phyloP scores from a whole-genome alignment of 768 basidiomycete species.

The Auriscalpium microsporum region DNA sequence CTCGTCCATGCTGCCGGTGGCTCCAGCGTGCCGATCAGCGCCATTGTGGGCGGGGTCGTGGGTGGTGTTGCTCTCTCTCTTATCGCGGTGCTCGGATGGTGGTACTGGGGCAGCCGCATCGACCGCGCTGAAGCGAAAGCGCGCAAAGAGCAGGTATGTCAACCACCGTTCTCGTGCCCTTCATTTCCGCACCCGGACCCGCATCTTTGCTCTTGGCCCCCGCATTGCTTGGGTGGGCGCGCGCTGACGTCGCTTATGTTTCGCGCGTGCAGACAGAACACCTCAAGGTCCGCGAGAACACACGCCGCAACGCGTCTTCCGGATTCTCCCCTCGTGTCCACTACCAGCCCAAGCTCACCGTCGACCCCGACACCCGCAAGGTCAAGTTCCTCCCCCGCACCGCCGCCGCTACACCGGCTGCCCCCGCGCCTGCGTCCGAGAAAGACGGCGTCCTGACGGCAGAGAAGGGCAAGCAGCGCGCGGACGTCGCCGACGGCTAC shows the following conservation, averaged over 20 bases:
- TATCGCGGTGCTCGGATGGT: constrained; percentile 34
- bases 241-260: not conserved
- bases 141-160: constrained; percentile 23
- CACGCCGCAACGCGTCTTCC: constrained; percentile 30
- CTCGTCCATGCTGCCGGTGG: not conserved
- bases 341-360: constrained; percentile 3
- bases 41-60: constrained; percentile 41
- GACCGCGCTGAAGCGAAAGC: constrained; percentile 28
- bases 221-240: too few relatives aligned
- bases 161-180: not conserved
- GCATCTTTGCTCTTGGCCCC: too few relatives aligned
- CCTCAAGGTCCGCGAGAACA: constrained; percentile 30
- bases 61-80: constrained; percentile 42
- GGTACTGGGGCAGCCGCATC: constrained; percentile 37
- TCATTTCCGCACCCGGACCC: too few relatives aligned
- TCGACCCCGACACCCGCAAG: constrained; percentile 21
- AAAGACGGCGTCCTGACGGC: not conserved
- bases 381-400: constrained; percentile 30
- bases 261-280: constrained; percentile 17
- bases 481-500: not conserved
- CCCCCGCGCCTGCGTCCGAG: not conserved
- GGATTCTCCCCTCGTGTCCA: constrained; percentile 5
- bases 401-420: not conserved
- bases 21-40: constrained; percentile 33
- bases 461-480: not conserved